phyloP scores from a whole-genome alignment of 192 early-diverging fungal genomes.

The Umbelopsis ramanniana region DNA sequence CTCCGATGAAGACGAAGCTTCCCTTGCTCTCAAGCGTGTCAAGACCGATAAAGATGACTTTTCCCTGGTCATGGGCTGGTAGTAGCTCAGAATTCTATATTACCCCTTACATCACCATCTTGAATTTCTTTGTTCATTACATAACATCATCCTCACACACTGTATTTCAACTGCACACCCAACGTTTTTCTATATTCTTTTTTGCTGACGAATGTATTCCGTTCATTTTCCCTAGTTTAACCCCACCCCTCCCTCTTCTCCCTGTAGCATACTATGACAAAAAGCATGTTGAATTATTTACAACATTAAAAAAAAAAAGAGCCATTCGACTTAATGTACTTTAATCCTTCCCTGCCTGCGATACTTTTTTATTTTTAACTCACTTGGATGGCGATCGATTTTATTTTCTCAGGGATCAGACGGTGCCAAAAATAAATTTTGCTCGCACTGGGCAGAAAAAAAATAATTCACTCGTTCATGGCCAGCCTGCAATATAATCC shows the following conservation, averaged over 20 bases:
- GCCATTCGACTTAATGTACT: no score
- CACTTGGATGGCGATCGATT: no score
- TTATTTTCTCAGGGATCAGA: no score
- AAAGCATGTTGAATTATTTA: no score
- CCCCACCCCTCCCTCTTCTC: background rate
- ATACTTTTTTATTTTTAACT: no score
- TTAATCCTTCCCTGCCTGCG: no score
- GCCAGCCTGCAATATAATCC: constrained; percentile 9
- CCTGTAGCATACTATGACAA: constrained; percentile 16
- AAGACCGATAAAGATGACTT: background rate
- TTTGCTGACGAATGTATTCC: background rate
- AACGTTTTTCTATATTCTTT: background rate
- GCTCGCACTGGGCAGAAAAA: background rate
- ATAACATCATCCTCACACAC: background rate
- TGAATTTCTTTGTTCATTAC: background rate
- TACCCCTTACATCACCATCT: background rate
- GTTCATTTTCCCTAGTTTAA: background rate
- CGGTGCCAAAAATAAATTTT: background rate
- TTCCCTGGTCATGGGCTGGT: constrained; percentile 16
- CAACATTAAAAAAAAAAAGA: no score
- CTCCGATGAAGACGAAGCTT: constrained; percentile 1
- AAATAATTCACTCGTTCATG: background rate
- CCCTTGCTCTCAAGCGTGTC: background rate
- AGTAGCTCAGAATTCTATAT: background rate
- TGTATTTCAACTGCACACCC: background rate